Evolutionary conservation across 148 eudicot genomes (phyloP).

Genomic region (Talinum fruticosum): DNA sequence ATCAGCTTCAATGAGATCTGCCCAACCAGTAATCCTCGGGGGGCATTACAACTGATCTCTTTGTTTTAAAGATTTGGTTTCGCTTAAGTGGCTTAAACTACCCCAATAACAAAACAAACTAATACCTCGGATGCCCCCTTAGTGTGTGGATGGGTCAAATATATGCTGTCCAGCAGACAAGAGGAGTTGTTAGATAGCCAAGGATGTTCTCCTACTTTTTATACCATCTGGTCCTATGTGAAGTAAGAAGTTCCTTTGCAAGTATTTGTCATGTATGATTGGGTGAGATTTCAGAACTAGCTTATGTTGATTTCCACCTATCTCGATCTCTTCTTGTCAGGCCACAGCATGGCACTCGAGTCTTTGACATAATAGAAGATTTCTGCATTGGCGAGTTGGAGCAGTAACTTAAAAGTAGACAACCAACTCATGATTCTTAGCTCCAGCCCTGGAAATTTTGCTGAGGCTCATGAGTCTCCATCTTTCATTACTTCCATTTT

Average conservation of each 20-base stretch:
- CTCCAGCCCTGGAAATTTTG: neutral
- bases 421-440: constrained; percentile 3
- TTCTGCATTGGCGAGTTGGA: constrained; percentile 74
- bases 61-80: neutral
- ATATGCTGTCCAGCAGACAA: neutral
- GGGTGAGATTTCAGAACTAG: neutral
- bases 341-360: constrained; percentile 90
- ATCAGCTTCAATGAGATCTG: too few relatives aligned
- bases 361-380: constrained; percentile 84
- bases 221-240: neutral
- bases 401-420: constrained; percentile 24
- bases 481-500: too few relatives aligned
- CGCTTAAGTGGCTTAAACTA: neutral
- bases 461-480: neutral
- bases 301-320: neutral
- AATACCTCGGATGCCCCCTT: neutral
- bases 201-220: neutral
- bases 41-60: too few relatives aligned
- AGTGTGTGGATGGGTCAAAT: neutral
- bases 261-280: neutral
- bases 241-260: neutral
- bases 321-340: constrained; percentile 34
- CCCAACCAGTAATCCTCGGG: too few relatives aligned
- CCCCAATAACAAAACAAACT: neutral
- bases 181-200: neutral